Base-by-base conservation (phyloP, 257 asterid genomes). In the Verbascum thapsus region DNA sequence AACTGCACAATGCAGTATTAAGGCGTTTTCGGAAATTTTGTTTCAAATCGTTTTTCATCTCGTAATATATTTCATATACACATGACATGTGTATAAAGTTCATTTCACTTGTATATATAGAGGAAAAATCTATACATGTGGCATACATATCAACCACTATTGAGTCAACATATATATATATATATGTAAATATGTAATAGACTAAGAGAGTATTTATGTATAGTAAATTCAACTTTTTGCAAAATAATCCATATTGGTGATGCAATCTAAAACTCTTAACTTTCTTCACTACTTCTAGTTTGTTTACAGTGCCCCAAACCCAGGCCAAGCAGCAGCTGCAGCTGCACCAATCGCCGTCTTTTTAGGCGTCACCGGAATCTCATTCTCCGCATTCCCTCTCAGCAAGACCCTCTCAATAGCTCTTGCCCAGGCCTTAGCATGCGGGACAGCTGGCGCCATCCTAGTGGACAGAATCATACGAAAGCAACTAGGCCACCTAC, bases 231-330 rank as follows among this genome's bases (percentile, higher is more conserved):
- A 41, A 42, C 19, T 12, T 34, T 61, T 16, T 15, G 4, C 10
- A 10, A 44, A 18, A 7, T 51, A 58, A 44, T 20, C 52, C 13
- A 30, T n/a, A 43, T 22, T 19, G 58, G 20, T 8, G 30, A 35
- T 16, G 8, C 9, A 39, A 12, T 57, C 53, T 67, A 9, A 43
- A 64, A 38, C 42, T 34, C 91, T 82, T 12, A 61, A 77, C 75
- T 57, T 61, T 54, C 57, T 75, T 68, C 78, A 53, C 76, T 64
- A 60, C 75, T 67, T 74, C 60, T 72, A 91, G 97, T 88, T 88
- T 60, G 98, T 91, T 43, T 91, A 91, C 96, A 83, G 95, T 74
- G 97, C 98, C 60, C 96, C 85, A 3, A 88, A 91, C 66, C 98
- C 98, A 2, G 97, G 98, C 42, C 85, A 78, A 80, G 98, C 96